Evolutionary conservation across 495 filamentous ascomycete species (phyloP), one percentile per base, ranked within the genome.

Genomic region (Evernia prunastri): DNA sequence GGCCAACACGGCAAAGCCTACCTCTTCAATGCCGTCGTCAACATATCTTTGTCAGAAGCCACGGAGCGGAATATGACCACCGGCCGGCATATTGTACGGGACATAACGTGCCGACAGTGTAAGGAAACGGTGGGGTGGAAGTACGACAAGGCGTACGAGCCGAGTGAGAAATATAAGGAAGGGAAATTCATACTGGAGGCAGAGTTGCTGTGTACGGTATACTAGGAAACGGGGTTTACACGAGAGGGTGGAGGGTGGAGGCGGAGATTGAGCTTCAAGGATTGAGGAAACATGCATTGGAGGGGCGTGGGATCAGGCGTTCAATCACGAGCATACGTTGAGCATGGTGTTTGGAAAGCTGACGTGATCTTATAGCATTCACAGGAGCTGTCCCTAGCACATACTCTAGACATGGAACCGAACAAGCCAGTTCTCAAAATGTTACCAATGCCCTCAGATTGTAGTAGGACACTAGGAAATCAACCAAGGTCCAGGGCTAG

Each of bases 31-130:
- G 85, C 70, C 60, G 94, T 97, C 58, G 94, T 98, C 72, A 98
- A 98, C 76, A 81, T 95, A 74, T 87, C 82, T 59, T 79, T 84
- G 59, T 86, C 84, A 67, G 90, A 95, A 49, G 84, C 93, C 17
- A 84, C 82, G 61, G 95, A 98, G 77, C 91, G 94, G 67, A 96
- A 87, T 81, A 98, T 98, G 94, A 98, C 95, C n/a, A 98, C 94
- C 3, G 94, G 94, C 56, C 81, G 88, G 42, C 94, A 98, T 73
- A 81, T 97, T 40, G 94, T 98, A 49, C 86, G 95, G 56, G 94
- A 98, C 74, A 96, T 98, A 69, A 74, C 74, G 47, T 98, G 94
- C 77, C 80, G 86, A 59, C 88, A 93, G 76, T 98, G 94, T 85
- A 87, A 86, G 68, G 87, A 89, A 73, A 89, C 87, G 57, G 94